Evolutionary conservation across 441 rosid species (phyloP).

Genomic region (Metrosideros polymorpha): DNA sequence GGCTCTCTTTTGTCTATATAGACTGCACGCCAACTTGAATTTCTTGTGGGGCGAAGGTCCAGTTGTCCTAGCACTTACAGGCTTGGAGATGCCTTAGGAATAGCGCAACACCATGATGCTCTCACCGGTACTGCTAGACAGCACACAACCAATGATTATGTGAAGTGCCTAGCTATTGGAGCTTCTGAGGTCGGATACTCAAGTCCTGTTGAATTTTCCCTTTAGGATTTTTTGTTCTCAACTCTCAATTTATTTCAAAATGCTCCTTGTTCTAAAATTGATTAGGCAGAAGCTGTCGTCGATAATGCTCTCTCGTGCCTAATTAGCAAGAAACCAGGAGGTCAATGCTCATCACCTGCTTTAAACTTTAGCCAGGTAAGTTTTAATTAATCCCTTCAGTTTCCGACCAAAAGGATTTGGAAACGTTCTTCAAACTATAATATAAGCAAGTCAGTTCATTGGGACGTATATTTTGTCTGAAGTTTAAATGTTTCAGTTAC

Average conservation of each 20-base stretch:
- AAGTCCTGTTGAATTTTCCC: neutral
- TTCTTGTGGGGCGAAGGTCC: constrained; percentile 47
- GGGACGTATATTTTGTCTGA: too few relatives aligned
- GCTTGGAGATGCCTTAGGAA: constrained; percentile 75
- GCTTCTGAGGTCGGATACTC: constrained; percentile 45
- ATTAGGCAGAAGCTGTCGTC: constrained; percentile 51
- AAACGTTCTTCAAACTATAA: too few relatives aligned
- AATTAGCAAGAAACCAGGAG: constrained; percentile 22
- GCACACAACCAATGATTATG: constrained; percentile 72
- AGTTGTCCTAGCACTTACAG: constrained; percentile 36
- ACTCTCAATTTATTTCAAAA: neutral
- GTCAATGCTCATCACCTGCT: constrained; percentile 23
- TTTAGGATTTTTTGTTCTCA: neutral
- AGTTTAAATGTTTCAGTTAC: neutral
- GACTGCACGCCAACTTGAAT: constrained; percentile 91
- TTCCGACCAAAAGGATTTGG: neutral
- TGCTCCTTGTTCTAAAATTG: neutral
- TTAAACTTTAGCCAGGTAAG: constrained; percentile 34
- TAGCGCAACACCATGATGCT: constrained; percentile 90
- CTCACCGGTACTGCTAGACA: constrained; percentile 81
- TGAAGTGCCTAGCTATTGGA: constrained; percentile 58
- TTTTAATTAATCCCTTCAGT: neutral
- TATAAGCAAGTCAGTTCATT: too few relatives aligned
- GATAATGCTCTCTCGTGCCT: constrained; percentile 58
- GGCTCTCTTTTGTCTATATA: constrained; percentile 9